Evolutionary conservation across 768 basidiomycete species (phyloP).

Genomic region (Leccinellum rugosiceps): DNA sequence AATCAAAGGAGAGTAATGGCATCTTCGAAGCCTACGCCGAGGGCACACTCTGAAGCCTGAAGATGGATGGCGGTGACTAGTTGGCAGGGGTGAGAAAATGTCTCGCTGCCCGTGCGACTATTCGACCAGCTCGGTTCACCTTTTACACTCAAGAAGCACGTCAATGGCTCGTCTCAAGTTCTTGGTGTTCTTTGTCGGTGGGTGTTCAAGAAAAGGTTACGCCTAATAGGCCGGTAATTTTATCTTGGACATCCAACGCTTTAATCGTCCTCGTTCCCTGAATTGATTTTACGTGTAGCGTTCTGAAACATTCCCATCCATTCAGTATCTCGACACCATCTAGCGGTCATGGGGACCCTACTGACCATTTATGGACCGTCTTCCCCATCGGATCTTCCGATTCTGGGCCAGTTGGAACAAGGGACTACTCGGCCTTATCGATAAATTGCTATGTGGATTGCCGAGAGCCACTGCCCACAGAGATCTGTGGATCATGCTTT

Average conservation of each 20-base stretch:
- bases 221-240: not conserved
- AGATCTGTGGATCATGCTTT: conserved; percentile 14
- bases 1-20: conserved; percentile 31
- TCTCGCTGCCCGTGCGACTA: not conserved
- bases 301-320: not conserved
- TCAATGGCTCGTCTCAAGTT: not conserved
- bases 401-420: not conserved
- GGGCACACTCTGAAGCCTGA: not conserved
- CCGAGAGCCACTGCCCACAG: not conserved
- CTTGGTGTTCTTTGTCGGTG: not conserved
- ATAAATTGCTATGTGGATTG: not conserved
- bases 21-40: conserved; percentile 11
- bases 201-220: not conserved
- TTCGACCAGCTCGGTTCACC: not conserved
- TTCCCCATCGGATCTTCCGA: not conserved
- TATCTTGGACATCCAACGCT: not conserved
- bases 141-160: not conserved
- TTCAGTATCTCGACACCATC: not conserved
- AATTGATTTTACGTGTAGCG: not conserved
- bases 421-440: not conserved
- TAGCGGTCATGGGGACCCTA: not conserved
- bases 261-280: no score
- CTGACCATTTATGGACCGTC: not conserved
- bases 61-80: not conserved
- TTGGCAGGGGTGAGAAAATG: conserved; percentile 3